phyloP scores from a whole-genome alignment of 345 rosid species.

The Cardamine resedifolia region DNA sequence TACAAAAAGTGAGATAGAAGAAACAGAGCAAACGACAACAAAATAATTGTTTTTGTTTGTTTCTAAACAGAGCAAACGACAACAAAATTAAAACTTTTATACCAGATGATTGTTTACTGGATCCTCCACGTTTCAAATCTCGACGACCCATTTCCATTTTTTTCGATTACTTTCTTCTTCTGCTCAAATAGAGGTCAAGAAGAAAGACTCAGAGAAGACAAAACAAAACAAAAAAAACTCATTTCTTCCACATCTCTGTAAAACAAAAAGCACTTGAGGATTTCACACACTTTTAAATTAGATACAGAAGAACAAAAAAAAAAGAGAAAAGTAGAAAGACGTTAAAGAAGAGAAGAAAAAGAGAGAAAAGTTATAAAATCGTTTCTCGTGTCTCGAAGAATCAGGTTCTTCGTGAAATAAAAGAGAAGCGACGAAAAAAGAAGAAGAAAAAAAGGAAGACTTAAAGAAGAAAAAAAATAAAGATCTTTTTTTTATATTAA shows the following conservation, averaged over 20 bases:
- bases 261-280: background rate
- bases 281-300: conserved; percentile 14
- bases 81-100: conserved; percentile 16
- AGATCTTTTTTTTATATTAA: background rate
- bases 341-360: conserved; percentile 20
- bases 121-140: conserved; percentile 62
- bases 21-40: conserved; percentile 20
- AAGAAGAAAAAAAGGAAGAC: background rate
- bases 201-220: background rate
- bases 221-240: background rate
- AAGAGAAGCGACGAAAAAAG: conserved; percentile 22
- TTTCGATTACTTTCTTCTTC: no score
- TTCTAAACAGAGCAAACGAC: no score
- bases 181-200: background rate
- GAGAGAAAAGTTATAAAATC: conserved; percentile 44
- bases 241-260: conserved; percentile 30
- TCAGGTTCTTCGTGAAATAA: conserved; percentile 76
- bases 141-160: conserved; percentile 58
- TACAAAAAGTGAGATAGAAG: background rate
- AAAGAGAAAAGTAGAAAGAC: conserved; percentile 26
- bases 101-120: conserved; percentile 55
- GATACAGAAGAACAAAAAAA: conserved; percentile 1
- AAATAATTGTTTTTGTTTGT: conserved; percentile 18
- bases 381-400: conserved; percentile 74
- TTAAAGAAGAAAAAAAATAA: background rate